A percentile compares a stretch with the other conserved stretches of the same genome.
These are phyloP conservation scores for Vachellia collinsii DNA, from an alignment of 306 rosid species.

Conservation along the genomic window DNA sequence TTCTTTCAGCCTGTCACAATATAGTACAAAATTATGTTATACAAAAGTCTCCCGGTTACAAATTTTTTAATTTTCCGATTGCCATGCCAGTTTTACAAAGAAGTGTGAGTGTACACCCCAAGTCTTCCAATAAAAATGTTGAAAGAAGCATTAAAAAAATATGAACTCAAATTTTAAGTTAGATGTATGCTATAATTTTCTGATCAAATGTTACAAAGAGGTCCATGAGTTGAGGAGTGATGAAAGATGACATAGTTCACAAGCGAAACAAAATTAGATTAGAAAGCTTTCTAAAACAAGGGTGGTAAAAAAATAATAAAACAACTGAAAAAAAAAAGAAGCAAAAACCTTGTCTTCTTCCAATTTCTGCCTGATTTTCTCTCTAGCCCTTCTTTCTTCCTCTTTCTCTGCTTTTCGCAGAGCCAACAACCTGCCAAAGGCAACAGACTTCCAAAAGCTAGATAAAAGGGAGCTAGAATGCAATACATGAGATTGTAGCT, in stretches of 20 bases:
- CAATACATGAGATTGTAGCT: constrained; percentile 28
- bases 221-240: background rate
- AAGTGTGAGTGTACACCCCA: background rate
- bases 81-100: constrained; percentile 16
- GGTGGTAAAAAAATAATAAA: background rate
- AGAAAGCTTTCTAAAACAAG: constrained; percentile 6
- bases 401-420: constrained; percentile 96
- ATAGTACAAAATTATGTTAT: constrained; percentile 19
- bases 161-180: background rate
- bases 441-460: constrained; percentile 35
- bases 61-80: background rate
- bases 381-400: constrained; percentile 94
- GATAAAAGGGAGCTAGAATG: constrained; percentile 23
- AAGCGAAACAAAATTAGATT: background rate
- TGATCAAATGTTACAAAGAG: background rate
- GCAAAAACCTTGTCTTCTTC: constrained; percentile 91
- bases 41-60: constrained; percentile 13
- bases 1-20: constrained; percentile 83
- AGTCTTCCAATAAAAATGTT: background rate
- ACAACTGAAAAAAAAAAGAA: constrained; percentile 26
- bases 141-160: background rate
- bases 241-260: background rate
- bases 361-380: constrained; percentile 87
- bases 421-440: constrained; percentile 69
- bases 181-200: background rate